Percentiles rank a stretch among this genome's conserved stretches.
Conservation (phyloP, 192 early-diverging fungal genomes). For the Backusella psychrophila region DNA sequence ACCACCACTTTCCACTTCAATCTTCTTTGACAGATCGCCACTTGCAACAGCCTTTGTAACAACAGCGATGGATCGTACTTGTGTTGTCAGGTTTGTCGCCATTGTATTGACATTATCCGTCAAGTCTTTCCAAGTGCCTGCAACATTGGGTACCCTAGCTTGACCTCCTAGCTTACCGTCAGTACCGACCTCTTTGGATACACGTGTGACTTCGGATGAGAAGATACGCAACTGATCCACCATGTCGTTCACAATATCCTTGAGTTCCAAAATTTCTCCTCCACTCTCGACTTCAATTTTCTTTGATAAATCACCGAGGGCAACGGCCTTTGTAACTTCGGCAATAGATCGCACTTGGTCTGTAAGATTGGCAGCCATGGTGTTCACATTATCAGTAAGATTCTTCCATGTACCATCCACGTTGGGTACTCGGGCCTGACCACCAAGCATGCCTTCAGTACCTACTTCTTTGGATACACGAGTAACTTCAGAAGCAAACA, state of each 20-base stretch:
- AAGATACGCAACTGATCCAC: too few relatives aligned
- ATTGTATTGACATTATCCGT: constrained; percentile 17
- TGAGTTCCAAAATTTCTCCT: too few relatives aligned
- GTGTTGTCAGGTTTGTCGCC: constrained; percentile 52
- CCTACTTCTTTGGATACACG: constrained; percentile 74
- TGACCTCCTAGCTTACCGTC: too few relatives aligned
- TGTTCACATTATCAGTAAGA: constrained; percentile 34
- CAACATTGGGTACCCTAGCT: not conserved
- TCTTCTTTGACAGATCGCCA: constrained; percentile 48
- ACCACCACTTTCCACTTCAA: constrained; percentile 46
- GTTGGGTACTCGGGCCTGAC: constrained; percentile 54
- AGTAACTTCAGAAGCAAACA: constrained; percentile 64
- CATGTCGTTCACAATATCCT: too few relatives aligned
- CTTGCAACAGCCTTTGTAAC: constrained; percentile 49
- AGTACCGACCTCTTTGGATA: too few relatives aligned
- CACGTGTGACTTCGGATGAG: too few relatives aligned
- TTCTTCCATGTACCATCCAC: constrained; percentile 62
- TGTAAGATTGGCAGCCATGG: too few relatives aligned
- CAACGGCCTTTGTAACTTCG: constrained; percentile 50
- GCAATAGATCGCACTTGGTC: constrained; percentile 52
- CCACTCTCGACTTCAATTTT: constrained; percentile 15
- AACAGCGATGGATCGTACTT: constrained; percentile 49
- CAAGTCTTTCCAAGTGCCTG: too few relatives aligned
- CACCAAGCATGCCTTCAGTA: constrained; percentile 65
- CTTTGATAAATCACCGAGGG: constrained; percentile 46